phyloP scores from a whole-genome alignment of 805 yeast genomes.

The Priceomyces fermenticarens region DNA sequence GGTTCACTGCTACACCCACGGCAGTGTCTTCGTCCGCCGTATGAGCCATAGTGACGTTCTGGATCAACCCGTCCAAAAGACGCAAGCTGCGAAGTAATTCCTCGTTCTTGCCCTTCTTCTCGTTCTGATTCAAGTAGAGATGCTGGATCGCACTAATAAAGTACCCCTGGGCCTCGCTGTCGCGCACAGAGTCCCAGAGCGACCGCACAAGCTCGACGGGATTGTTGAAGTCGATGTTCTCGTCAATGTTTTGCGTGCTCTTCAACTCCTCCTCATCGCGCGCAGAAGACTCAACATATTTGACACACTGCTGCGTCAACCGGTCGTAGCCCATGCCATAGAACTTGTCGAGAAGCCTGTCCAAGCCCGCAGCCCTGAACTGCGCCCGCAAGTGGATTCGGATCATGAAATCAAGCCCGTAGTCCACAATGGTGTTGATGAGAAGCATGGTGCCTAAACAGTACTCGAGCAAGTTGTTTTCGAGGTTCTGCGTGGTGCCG shows the following conservation, averaged over 20 bases:
- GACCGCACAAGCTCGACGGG: slow-evolving; percentile 68
- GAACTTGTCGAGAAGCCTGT: slow-evolving; percentile 49
- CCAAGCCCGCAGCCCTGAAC: slow-evolving; percentile 56
- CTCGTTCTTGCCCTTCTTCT: slow-evolving; percentile 44
- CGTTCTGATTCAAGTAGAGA: slow-evolving; percentile 53
- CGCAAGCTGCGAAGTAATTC: slow-evolving; percentile 52
- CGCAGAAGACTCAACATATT: slow-evolving; percentile 54
- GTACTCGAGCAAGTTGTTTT: slow-evolving; percentile 67
- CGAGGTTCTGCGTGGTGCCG: slow-evolving; percentile 48
- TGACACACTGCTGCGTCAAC: slow-evolving; percentile 62
- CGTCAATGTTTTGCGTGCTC: slow-evolving; percentile 28
- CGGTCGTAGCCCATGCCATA: slow-evolving; percentile 53
- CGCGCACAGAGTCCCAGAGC: slow-evolving; percentile 54
- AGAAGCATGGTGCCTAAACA: slow-evolving; percentile 67
- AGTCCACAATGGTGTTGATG: slow-evolving; percentile 58
- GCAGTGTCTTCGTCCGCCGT: slow-evolving; percentile 47
- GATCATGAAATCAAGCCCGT: slow-evolving; percentile 41
- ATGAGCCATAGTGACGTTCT: slow-evolving; percentile 55
- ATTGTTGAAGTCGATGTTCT: slow-evolving; percentile 58
- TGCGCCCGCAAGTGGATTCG: slow-evolving; percentile 60
- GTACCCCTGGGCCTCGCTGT: slow-evolving; percentile 57
- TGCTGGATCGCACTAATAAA: slow-evolving; percentile 66
- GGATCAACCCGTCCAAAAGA: slow-evolving; percentile 62
- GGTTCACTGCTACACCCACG: slow-evolving; percentile 72
- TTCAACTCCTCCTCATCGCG: slow-evolving; percentile 51